Base-by-base conservation (phyloP, 1,284 basidiomycete genomes). In the Stereum hirsutum region DNA sequence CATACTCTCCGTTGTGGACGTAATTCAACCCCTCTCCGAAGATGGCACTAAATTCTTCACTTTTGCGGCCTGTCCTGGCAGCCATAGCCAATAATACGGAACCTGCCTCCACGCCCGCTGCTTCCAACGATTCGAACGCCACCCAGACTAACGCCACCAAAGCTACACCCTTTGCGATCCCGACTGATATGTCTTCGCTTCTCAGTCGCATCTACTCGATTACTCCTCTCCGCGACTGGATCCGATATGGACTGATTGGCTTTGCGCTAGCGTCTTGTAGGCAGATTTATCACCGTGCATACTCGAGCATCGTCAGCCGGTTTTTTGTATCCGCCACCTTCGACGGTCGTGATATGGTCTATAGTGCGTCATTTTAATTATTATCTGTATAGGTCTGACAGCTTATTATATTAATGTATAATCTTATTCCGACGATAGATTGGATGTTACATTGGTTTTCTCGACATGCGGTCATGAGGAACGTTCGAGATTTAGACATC, bases 241-340 rank as follows among this genome's bases (percentile, higher is more conserved):
- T 74, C 6, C 75, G 81, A 51, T 65, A 86, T 41, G 53, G 83
- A 39, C 52, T 79, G 12, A 58, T 85, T 32, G 83, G 83, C 34
- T 72, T 74, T 15, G 49, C 72, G 21, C 57, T 87, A 36, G 83
- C 85, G 55, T 70, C 64, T 0, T 65, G 63, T 31, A 72, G 81
- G 15, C 71, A 80, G 2, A 26, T 68, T 7, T 52, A 44, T 7
- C 54, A 63, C 6, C 57, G 64, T 23, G 30, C 63, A 1, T 84
- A 78, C 64, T 47, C 61, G 20, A 61, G 57, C 30, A 23, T 72
- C 24, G 56, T 72, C 47, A 66, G 70, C 28, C 66, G 68, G 2
- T 75, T 85, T 53, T 82, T 77, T 60, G 60, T 87, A 39, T 80
- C 77, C 0, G 78, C 75, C 1, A 63, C 61, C 27, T 81, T 87